phyloP scores from a whole-genome alignment of 768 basidiomycete genomes.

The Baorangia bicolor region DNA sequence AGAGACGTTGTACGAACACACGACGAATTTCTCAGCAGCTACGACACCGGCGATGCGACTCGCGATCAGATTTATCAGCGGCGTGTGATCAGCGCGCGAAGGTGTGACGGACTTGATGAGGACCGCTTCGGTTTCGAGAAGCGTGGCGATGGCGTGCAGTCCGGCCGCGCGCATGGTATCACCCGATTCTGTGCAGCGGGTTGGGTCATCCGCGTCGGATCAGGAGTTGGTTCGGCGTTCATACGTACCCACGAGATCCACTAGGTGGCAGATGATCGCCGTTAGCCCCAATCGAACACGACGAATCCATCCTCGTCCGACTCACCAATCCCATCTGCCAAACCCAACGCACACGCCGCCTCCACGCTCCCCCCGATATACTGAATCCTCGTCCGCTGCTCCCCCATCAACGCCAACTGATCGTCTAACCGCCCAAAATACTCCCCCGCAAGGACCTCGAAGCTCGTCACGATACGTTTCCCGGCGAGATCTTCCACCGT shows the following conservation, averaged over 20 bases:
- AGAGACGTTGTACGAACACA: conserved; percentile 91
- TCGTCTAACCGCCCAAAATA: conserved; percentile 74
- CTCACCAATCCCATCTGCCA: conserved; percentile 96
- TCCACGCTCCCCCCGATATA: conserved; percentile 98
- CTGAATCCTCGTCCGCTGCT: conserved; percentile 75
- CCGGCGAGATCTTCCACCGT: conserved; percentile 80
- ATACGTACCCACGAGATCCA: conserved; percentile 85
- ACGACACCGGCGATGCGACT: conserved; percentile 90
- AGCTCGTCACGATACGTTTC: conserved; percentile 92
- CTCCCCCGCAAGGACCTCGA: conserved; percentile 79
- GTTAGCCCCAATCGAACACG: conserved; percentile 2
- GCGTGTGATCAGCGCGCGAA: conserved; percentile 60
- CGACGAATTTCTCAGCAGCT: conserved; percentile 81
- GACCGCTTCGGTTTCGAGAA: conserved; percentile 86
- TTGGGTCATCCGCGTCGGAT: neutral
- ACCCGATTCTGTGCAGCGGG: conserved; percentile 77
- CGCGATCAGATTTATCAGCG: conserved; percentile 77
- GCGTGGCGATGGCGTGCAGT: conserved; percentile 86
- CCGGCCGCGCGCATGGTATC: conserved; percentile 99
- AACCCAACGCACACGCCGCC: conserved; percentile 92
- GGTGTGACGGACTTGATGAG: conserved; percentile 77
- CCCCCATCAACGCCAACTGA: conserved; percentile 48
- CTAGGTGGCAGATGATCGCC: conserved; percentile 37
- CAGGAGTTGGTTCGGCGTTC: conserved; percentile 25
- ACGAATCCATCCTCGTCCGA: neutral